phyloP scores from a whole-genome alignment of 345 rosid genomes.

The Corymbia maculata region DNA sequence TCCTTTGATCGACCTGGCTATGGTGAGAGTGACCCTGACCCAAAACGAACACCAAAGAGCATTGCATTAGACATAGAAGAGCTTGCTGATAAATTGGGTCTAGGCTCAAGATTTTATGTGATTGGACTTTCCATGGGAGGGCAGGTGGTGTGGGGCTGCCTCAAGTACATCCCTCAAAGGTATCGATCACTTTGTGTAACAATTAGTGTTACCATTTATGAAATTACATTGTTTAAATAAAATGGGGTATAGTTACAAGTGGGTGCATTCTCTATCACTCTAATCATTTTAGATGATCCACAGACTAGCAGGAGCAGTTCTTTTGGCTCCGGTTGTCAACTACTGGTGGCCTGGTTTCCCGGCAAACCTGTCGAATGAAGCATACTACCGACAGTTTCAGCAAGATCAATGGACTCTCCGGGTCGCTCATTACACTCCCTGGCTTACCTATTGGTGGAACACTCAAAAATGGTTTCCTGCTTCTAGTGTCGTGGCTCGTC shows the following conservation, averaged over 20 bases:
- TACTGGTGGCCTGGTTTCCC: slow-evolving; percentile 59
- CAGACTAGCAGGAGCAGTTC: slow-evolving; percentile 51
- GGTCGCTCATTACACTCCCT: slow-evolving; percentile 51
- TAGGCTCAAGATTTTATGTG: slow-evolving; percentile 45
- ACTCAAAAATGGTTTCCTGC: slow-evolving; percentile 45
- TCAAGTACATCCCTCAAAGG: slow-evolving; percentile 71
- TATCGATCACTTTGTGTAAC: neutral
- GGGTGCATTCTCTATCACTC: neutral
- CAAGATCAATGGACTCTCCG: slow-evolving; percentile 53
- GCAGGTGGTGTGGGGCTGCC: slow-evolving; percentile 39
- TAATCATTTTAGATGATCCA: neutral
- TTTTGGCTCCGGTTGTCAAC: slow-evolving; percentile 47
- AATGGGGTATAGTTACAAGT: neutral
- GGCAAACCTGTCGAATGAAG: slow-evolving; percentile 32
- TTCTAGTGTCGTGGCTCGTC: slow-evolving; percentile 18
- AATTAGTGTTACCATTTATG: neutral
- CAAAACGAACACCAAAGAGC: slow-evolving; percentile 37
- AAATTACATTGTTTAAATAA: neutral
- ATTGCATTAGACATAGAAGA: slow-evolving; percentile 56
- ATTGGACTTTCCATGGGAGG: slow-evolving; percentile 60
- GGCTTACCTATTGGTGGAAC: slow-evolving; percentile 74
- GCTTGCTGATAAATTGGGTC: slow-evolving; percentile 55
- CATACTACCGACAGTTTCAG: slow-evolving; percentile 18
- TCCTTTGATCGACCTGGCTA: slow-evolving; percentile 69
- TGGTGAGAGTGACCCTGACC: slow-evolving; percentile 66